Base-by-base conservation (phyloP, 352 stramenopile species). In the Globisporangium viniferum region DNA sequence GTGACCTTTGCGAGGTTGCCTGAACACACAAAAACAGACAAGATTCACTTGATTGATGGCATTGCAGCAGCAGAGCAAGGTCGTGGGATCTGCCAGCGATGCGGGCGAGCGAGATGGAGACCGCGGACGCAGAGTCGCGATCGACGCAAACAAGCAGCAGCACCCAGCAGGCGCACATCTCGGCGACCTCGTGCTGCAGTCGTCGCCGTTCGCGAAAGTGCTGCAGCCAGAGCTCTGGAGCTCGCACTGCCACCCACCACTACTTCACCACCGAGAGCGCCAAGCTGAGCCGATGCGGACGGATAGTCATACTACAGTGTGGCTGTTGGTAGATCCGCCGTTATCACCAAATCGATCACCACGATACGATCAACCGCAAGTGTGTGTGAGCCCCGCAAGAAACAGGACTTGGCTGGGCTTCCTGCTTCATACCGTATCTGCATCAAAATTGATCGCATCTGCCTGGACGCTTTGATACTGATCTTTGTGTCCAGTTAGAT, bases 201-300 rank as follows among this genome's bases (percentile, higher is more conserved):
- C 70, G 6, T 35, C 64, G 20, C 72, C 72, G 8, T 71, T 73
- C 39, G 78, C 84, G 0, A 72, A 75, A 24, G 70, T 92, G 68
- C 67, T 94, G 46, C 64, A 76, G 33, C 80, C 82, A 6, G 61
- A 76, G 53, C 74, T 89, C 22, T 94, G 84, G 86, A 22, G 64
- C 10, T 79, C 78, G 27, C 80, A 81, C 36, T 94, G 86, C 64
- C 80, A 24, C 24, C 24, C 24, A 90, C 69, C 72, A 73, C 18
- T 94, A 84, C 69, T 92, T 94, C 56, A 33, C 48, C 0, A 66
- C 67, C 31, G 68, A 61, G 36, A 22, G 27, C 18, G 15, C 33
- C 20, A 70, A 69, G 35, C 76, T 92, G 27, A 83, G 78, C 51
- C 81, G 82, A 60, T 94, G 86, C 46, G 80, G 81, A 2, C 73